Base-by-base conservation (phyloP, 1,284 basidiomycete species). In the Trichosporon sp. region DNA sequence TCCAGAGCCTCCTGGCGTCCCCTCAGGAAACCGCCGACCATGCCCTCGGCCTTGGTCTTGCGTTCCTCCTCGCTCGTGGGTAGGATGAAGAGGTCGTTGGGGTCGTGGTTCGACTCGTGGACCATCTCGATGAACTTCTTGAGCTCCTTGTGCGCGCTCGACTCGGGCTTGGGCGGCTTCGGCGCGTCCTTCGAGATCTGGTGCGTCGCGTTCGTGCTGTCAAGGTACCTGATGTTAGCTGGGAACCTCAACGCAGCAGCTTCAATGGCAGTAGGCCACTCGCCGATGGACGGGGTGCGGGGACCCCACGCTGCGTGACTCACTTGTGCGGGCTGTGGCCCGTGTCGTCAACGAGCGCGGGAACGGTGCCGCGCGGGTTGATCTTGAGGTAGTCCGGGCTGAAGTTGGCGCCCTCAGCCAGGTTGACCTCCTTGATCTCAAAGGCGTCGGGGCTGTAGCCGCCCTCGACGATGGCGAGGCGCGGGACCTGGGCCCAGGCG, bases 361-460 rank as follows among this genome's bases (percentile, higher is more conserved):
- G 88, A 15, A 90, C 78, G 1, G 88, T 89, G 5, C 81, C 88
- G 42, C 84, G 77, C 3, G 86, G 84, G 78, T 88, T 89, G 72
- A 88, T 79, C 73, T 86, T 85, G 68, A 89, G 74, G 79, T 87
- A 89, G 8, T 84, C 81, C 11, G 89, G 88, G 42, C 83, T 81
- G 74, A 90, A 90, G 81, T 91, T 91, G 72, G 86, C 87, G 42
- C 88, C 89, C 69, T 79, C 75, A 58, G 74, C 74, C 34, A 80
- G 77, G 73, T 76, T 75, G 74, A 80, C 74, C 8, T 62, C 51
- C 34, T 74, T 70, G 67, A 70, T 73, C 70, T 79, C 75, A 62
- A 80, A 67, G 62, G 76, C 77, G 51, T 73, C 73, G 25, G 66
- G 69, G 44, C 76, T 70, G 66, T 75, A 77, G 9, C 78, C 80